Evolutionary conservation across 768 basidiomycete species (phyloP), one percentile per base, ranked within the genome.

Genomic region (Boletus vermiculosoides): DNA sequence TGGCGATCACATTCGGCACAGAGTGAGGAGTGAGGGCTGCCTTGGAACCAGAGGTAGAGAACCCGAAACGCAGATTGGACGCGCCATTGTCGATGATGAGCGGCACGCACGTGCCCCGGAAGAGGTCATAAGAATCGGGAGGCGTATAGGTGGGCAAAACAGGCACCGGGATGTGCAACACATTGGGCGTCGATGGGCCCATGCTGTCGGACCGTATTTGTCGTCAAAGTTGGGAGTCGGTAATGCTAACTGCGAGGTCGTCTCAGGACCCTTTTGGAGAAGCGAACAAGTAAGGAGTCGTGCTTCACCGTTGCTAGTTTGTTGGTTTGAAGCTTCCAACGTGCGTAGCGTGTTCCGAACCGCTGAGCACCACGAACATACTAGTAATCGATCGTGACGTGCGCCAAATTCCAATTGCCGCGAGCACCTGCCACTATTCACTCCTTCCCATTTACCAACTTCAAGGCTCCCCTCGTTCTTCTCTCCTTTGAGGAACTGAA

Each of bases 1-100:
- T 89, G 50, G 94, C 82, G 18, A 94, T 78, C 42, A 87, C 81
- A 64, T 94, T 95, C 2, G 83, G 77, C 34, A 83, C 83, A 16
- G 79, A 74, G 37, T 80, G 83, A 0, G 92, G 92, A 0, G 69
- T 68, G 3, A 33, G 40, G 7, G 22, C 25, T 8, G 45, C 2
- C 36, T 33, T 56, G 45, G 58, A 52, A 23, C 72, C 40, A 3
- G 81, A 82, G 4, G 81, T 83, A 25, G 86, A 83, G 72, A 93
- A 96, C 15, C 93, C 94, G 73, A 89, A 96, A 50, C 92, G 83
- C 40, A 95, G 76, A 48, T 76, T 82, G 31, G 87, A 90, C 8
- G 94, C 84, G 58, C 94, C 94, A 63, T 95, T 94, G 79, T 96
- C 94, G 63, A 95, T 89, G 63, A 93, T 80, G 57, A 95, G 82